Percentiles rank a stretch among this genome's conserved stretches.
These are phyloP conservation scores for Xerocomus spinulosus DNA, from an alignment of 768 basidiomycete genomes.

Conservation along the genomic window DNA sequence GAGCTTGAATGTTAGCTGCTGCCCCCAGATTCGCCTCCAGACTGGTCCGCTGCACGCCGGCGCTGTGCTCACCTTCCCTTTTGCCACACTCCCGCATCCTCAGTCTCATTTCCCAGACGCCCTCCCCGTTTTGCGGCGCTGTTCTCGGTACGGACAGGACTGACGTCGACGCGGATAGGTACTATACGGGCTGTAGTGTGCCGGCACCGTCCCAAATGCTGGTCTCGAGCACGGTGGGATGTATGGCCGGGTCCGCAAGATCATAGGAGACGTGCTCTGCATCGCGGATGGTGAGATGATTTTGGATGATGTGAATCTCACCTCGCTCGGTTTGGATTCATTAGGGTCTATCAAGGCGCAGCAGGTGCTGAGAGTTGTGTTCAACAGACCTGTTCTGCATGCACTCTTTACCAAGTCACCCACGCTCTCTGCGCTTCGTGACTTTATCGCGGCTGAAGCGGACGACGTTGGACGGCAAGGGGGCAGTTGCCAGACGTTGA, in stretches of 20 bases:
- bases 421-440: slow-evolving; percentile 31
- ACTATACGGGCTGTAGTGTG: slow-evolving; percentile 10
- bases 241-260: slow-evolving; percentile 28
- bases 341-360: slow-evolving; percentile 59
- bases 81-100: slow-evolving; percentile 25
- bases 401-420: slow-evolving; percentile 39
- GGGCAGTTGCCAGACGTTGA: slow-evolving; percentile 19
- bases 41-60: too few relatives aligned
- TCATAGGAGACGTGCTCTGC: slow-evolving; percentile 47
- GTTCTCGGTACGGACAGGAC: slow-evolving; percentile 5
- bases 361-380: slow-evolving; percentile 41
- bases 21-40: too few relatives aligned
- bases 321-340: slow-evolving; percentile 55
- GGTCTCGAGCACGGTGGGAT: slow-evolving; percentile 25
- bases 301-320: slow-evolving; percentile 27
- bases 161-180: slow-evolving; percentile 5
- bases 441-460: slow-evolving; percentile 9
- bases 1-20: too few relatives aligned
- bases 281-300: slow-evolving; percentile 37
- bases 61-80: too few relatives aligned
- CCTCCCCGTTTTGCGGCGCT: slow-evolving; percentile 5
- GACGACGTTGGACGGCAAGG: neutral
- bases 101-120: too few relatives aligned
- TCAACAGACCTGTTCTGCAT: slow-evolving; percentile 40
- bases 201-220: slow-evolving; percentile 38